Base-by-base conservation (phyloP, 73 alveolate genomes). In the Vitrella brassicaformis region DNA sequence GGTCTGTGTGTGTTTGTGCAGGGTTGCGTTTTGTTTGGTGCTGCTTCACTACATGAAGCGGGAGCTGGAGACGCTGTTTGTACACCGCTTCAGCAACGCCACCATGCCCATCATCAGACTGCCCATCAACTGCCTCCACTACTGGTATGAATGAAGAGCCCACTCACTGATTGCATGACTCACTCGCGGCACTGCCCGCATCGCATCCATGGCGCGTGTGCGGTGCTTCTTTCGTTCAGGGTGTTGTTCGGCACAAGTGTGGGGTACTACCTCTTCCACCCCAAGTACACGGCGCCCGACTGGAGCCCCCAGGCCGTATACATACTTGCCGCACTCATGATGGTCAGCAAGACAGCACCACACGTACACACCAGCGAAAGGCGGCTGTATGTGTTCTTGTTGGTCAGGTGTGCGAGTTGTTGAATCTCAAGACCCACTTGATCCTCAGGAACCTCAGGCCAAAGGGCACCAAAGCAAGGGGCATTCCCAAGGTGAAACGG, bases 71-170 rank as follows among this genome's bases (percentile, higher is more conserved):
- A 90, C 95, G 27, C 46, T 93, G 26, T 93, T 85, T 78, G 90
- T 93, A 28, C 98, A 93, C 79, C 80, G 93, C 39, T 93, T 93
- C 73, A 81, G 93, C 64, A 88, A 88, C 75, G 90, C 81, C 70
- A 93, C 98, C 29, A 93, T 93, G 98, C 98, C 98, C 29, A 72
- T 90, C 71, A 81, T 69, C 67, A 88, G 86, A 79, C 65, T 93
- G 19, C 88, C 84, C 89, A 90, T 80, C 80, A 93, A 93, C 75
- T 90, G 95, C 31, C 90, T 92, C n/a, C 92, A 93, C 85, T 93
- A 93, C 84, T 93, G 98, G 98, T 86, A 86, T n/a, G n/a, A n/a
- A n/a, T n/a, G n/a, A n/a, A n/a, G n/a, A n/a, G n/a, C n/a, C n/a
- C n/a, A n/a, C n/a, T n/a, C n/a, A n/a, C n/a, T n/a, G n/a, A n/a